Base-by-base conservation (phyloP, 2,329 filamentous ascomycete species). In the Aspergillus flavus region DNA sequence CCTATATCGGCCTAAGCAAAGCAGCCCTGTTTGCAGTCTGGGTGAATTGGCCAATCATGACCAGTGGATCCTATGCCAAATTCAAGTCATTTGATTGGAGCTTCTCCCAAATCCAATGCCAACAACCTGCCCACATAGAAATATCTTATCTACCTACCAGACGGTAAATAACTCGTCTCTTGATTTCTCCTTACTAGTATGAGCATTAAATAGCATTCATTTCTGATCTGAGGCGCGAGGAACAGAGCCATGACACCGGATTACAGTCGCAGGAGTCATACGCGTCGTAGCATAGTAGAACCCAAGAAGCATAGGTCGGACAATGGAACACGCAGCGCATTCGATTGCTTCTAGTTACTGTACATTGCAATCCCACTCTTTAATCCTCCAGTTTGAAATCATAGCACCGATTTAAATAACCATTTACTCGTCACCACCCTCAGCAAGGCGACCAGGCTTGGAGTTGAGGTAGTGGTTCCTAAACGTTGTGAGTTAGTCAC, bases 391-490 rank as follows among this genome's bases (percentile, higher is more conserved):
- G 43, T 48, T 21, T 53, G 43, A 46, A 7, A 14, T 32, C 59
- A 50, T 43, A 43, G 50, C 43, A 43, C 53, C 50, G 28, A 12
- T 34, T 57, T 52, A 59, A 59, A 58, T 58, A 59, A 23, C 60
- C 60, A 71, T 76, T 72, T 78, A 78, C 67, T 78, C 73, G 64
- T 78, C 73, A 2, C 71, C 72, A 68, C 70, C 73, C 69, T 76
- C 74, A 39, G 72, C 70, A 34, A 76, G 66, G 62, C 79, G 78
- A 59, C 81, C 82, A 54, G 79, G 77, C 75, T 84, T 84, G 67
- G 82, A 84, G 75, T 83, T 82, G 64, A 82, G 75, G 71, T 78
- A 83, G 68, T 84, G 76, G 72, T 84, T 84, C 67, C 82, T 84
- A 46, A 23, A 16, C 41, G 34, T n/a, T 7, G 5, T 10, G 28